These are phyloP conservation scores for Raphanus raphanistrum DNA, from an alignment of 345 rosid species.

Conservation along the genomic window DNA sequence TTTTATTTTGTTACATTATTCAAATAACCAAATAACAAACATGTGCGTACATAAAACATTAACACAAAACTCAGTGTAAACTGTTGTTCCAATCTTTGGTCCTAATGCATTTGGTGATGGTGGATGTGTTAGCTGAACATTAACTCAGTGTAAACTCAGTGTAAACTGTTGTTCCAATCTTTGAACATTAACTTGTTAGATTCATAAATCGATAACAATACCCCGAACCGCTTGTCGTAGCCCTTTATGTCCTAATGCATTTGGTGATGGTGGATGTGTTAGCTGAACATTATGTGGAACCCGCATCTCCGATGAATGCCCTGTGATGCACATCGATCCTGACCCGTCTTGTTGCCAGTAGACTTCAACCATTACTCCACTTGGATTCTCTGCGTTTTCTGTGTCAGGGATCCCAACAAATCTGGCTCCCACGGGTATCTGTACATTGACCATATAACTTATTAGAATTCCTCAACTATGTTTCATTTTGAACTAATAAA, in stretches of 20 bases:
- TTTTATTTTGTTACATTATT: no score
- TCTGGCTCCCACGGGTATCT: constrained; percentile 85
- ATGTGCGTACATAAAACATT: no score
- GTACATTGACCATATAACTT: constrained; percentile 3
- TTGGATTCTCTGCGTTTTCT: constrained; percentile 54
- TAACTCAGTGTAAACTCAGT: neutral
- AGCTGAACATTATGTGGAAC: constrained; percentile 21
- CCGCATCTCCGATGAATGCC: constrained; percentile 59
- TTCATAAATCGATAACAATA: constrained; percentile 33
- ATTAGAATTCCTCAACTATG: neutral
- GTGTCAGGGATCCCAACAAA: constrained; percentile 77
- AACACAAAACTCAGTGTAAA: no score
- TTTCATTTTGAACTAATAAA: neutral
- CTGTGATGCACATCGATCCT: constrained; percentile 75
- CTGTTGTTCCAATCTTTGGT: no score
- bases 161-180: no score
- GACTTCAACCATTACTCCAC: constrained; percentile 85
- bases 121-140: constrained; percentile 23
- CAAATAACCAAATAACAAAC: no score
- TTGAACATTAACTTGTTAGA: neutral
- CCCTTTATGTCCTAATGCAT: constrained; percentile 25
- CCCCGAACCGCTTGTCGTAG: constrained; percentile 26
- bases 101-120: constrained; percentile 24
- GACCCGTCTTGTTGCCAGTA: constrained; percentile 84
- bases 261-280: constrained; percentile 27